phyloP scores from a whole-genome alignment of 768 basidiomycete species.

The Gymnopilus dilepis region DNA sequence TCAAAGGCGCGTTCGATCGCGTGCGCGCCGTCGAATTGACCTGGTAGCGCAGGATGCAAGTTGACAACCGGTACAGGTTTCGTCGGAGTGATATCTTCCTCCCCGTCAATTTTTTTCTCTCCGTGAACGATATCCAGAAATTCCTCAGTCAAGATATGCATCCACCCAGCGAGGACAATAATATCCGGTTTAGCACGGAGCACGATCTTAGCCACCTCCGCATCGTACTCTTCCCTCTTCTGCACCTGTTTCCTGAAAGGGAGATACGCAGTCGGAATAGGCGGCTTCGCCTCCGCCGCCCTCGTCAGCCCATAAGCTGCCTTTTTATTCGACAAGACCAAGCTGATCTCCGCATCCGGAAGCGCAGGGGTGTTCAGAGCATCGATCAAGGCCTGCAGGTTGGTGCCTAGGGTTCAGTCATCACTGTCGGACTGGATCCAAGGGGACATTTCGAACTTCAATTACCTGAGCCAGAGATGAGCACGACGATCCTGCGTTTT shows the following conservation, averaged over 20 bases:
- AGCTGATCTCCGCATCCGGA: constrained; percentile 70
- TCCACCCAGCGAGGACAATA: constrained; percentile 97
- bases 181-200: constrained; percentile 73
- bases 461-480: constrained; percentile 62
- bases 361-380: constrained; percentile 78
- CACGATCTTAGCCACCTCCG: constrained; percentile 75
- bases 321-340: constrained; percentile 92
- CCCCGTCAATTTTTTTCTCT: constrained; percentile 37
- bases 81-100: constrained; percentile 32
- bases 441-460: constrained; percentile 14
- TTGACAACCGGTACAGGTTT: constrained; percentile 85
- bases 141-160: constrained; percentile 89
- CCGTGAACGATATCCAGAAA: constrained; percentile 76
- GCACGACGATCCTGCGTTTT: constrained; percentile 45
- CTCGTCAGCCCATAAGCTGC: constrained; percentile 88
- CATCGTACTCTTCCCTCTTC: constrained; percentile 82
- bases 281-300: constrained; percentile 70
- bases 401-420: constrained; percentile 67
- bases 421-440: constrained; percentile 12
- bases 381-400: constrained; percentile 95
- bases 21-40: constrained; percentile 94
- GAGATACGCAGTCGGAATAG: constrained; percentile 83
- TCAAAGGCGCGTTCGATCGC: constrained; percentile 90
- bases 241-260: constrained; percentile 87
- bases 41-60: constrained; percentile 94